Percentiles rank a stretch among this genome's conserved stretches.
Conservation (phyloP, 495 filamentous ascomycete genomes). For the Tetracladium marchalianum region DNA sequence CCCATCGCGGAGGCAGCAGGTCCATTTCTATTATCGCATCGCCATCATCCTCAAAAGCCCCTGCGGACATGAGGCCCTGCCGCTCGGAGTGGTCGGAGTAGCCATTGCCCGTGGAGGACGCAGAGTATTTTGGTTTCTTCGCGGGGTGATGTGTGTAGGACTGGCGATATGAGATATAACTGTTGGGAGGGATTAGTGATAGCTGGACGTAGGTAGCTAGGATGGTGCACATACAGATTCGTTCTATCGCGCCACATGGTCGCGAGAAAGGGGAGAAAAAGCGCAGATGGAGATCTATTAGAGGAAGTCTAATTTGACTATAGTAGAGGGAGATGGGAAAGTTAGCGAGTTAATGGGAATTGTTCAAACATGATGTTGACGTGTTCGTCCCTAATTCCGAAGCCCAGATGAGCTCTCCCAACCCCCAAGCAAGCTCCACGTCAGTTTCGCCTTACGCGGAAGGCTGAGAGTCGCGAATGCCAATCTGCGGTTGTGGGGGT, state of each 20-base stretch:
- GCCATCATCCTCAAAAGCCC: slow-evolving; percentile 72
- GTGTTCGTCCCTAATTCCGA: background rate
- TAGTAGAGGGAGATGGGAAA: too few relatives aligned
- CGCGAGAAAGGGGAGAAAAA: too few relatives aligned
- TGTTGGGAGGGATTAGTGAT: slow-evolving; percentile 22
- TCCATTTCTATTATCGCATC: slow-evolving; percentile 99
- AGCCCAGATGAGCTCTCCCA: background rate
- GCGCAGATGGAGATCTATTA: too few relatives aligned
- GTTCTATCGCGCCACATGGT: slow-evolving; percentile 70
- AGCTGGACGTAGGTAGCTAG: slow-evolving; percentile 7
- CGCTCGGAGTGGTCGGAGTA: slow-evolving; percentile 63
- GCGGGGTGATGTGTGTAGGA: slow-evolving; percentile 92
- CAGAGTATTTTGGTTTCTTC: slow-evolving; percentile 62
- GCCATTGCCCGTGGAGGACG: slow-evolving; percentile 55
- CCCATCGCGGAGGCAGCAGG: slow-evolving; percentile 87
- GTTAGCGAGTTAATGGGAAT: too few relatives aligned
- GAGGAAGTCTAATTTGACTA: too few relatives aligned
- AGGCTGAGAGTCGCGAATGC: background rate
- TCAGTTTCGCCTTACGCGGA: too few relatives aligned
- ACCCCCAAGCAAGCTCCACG: background rate
- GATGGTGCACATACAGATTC: slow-evolving; percentile 61
- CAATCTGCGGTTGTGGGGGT: too few relatives aligned
- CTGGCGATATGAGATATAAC: slow-evolving; percentile 97
- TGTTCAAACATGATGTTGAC: background rate
- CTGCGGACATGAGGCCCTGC: slow-evolving; percentile 73